A percentile compares a stretch with the other conserved stretches of the same genome.
These are phyloP conservation scores for Begonia peltatifolia DNA, from an alignment of 306 rosid genomes.

Conservation along the genomic window DNA sequence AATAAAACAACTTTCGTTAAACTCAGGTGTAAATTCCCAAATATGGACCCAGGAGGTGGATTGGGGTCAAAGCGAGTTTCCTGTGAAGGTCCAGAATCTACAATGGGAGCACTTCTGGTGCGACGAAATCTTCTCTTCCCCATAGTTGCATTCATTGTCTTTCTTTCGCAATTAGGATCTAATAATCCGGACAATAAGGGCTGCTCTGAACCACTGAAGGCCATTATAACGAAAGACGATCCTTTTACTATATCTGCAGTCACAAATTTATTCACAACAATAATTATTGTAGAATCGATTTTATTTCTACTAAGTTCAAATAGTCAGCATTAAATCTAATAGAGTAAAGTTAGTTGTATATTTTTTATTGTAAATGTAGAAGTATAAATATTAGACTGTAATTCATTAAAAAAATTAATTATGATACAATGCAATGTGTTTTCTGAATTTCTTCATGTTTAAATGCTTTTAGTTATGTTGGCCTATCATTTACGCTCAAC, in stretches of 20 bases:
- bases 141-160: slow-evolving; percentile 4
- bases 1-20: slow-evolving; percentile 12
- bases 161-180: slow-evolving; percentile 15
- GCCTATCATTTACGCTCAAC: too few relatives aligned
- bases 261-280: background rate
- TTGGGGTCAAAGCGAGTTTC: slow-evolving; percentile 3
- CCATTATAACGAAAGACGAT: slow-evolving; percentile 28
- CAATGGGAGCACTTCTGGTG: slow-evolving; percentile 41
- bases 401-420: too few relatives aligned
- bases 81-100: slow-evolving; percentile 5
- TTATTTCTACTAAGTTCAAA: too few relatives aligned
- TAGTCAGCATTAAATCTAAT: too few relatives aligned
- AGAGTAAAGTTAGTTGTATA: too few relatives aligned
- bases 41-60: slow-evolving; percentile 14
- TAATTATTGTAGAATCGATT: too few relatives aligned
- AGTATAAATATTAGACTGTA: too few relatives aligned
- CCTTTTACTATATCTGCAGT: slow-evolving; percentile 10
- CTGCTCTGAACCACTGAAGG: slow-evolving; percentile 16
- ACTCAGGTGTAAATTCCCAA: slow-evolving; percentile 17
- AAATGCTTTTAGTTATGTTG: too few relatives aligned
- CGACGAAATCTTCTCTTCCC: slow-evolving; percentile 25
- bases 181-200: slow-evolving; percentile 20
- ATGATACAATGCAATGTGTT: too few relatives aligned
- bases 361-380: too few relatives aligned
- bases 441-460: too few relatives aligned